These are phyloP conservation scores for Penicillium freii DNA, from an alignment of 2,329 filamentous ascomycete genomes.

Conservation along the genomic window DNA sequence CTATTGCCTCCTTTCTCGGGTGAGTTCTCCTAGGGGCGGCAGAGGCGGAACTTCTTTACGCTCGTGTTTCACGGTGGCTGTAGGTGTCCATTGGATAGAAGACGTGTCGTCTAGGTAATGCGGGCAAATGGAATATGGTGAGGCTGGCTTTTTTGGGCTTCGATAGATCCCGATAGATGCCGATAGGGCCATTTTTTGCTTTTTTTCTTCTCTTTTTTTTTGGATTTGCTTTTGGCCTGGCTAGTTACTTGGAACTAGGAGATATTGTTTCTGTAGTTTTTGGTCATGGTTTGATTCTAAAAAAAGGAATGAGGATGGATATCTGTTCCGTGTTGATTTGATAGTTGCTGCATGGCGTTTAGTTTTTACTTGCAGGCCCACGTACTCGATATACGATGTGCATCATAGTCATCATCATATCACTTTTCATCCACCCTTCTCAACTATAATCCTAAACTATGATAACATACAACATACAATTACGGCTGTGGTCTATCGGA, in stretches of 20 bases:
- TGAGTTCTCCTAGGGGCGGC: not conserved
- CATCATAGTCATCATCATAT: not conserved
- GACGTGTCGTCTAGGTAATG: not conserved
- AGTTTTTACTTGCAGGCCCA: not conserved
- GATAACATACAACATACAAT: not conserved
- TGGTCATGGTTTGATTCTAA: not conserved
- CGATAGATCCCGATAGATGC: not conserved
- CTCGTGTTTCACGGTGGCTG: not conserved
- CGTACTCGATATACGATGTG: not conserved
- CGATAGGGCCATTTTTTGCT: not conserved
- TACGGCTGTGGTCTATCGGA: not conserved
- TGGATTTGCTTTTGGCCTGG: slow-evolving; percentile 1
- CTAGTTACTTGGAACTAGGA: not conserved
- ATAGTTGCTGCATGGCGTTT: not conserved
- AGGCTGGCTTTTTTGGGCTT: not conserved
- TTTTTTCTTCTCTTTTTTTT: not conserved
- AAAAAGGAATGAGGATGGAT: slow-evolving; percentile 2
- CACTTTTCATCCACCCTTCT: too few species aligned
- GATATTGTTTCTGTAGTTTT: not conserved
- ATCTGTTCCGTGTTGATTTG: not conserved
- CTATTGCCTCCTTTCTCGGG: not conserved
- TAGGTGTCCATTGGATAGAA: not conserved
- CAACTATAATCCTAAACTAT: not conserved
- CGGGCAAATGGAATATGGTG: not conserved
- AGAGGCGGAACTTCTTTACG: not conserved